phyloP scores from a whole-genome alignment of 352 stramenopile species.

The Phytophthora megakarya region DNA sequence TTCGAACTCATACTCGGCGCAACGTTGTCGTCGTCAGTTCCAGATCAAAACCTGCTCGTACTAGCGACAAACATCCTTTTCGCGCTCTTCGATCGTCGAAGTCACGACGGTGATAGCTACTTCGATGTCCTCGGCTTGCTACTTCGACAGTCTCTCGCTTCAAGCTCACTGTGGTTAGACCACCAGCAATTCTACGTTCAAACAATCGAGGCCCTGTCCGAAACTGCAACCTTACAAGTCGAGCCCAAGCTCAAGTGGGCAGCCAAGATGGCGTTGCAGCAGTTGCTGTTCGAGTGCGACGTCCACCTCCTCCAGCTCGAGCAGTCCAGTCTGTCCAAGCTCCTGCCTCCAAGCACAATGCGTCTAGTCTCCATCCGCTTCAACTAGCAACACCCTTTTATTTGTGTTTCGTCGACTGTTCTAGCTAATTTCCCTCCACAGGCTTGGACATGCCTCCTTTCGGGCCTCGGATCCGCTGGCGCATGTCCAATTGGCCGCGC shows the following conservation, averaged over 20 bases:
- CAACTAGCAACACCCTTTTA: neutral
- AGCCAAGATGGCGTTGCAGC: conserved; percentile 39
- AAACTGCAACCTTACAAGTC: conserved; percentile 30
- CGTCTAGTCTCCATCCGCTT: conserved; percentile 23
- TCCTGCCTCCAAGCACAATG: conserved; percentile 24
- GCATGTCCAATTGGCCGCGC: conserved; percentile 83
- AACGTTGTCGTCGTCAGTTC: too few relatives aligned
- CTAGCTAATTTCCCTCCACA: conserved; percentile 29
- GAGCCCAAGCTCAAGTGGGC: conserved; percentile 37
- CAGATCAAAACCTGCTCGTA: conserved; percentile 8
- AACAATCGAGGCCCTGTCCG: conserved; percentile 31
- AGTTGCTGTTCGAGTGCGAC: conserved; percentile 57
- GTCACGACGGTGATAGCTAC: conserved; percentile 31
- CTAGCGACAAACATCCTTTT: conserved; percentile 29
- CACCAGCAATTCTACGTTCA: conserved; percentile 24
- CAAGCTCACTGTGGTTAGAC: conserved; percentile 26
- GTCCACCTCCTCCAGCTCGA: conserved; percentile 15
- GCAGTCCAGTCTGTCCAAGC: conserved; percentile 2
- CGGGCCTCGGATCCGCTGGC: conserved; percentile 76
- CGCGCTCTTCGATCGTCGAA: conserved; percentile 29
- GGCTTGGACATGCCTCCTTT: conserved; percentile 74
- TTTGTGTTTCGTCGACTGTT: neutral
- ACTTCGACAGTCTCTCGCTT: conserved; percentile 20
- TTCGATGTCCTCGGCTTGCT: conserved; percentile 33
- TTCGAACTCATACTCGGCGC: conserved; percentile 17